These are phyloP conservation scores for Lachnellula cervina DNA, from an alignment of 2,329 filamentous ascomycete species.

Conservation along the genomic window DNA sequence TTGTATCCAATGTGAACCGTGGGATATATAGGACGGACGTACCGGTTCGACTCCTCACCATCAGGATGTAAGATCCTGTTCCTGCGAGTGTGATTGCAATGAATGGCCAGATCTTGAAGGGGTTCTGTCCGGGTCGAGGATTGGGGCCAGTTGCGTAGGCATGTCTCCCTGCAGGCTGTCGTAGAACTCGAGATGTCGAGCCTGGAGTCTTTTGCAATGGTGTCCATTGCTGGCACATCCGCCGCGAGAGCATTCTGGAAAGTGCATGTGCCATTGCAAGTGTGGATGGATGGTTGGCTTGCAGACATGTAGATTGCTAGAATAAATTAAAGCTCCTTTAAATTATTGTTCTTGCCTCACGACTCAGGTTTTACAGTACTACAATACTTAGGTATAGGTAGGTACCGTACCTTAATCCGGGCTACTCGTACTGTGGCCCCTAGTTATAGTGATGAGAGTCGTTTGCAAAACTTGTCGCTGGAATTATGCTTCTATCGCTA, in stretches of 20 bases:
- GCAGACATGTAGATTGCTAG: not conserved
- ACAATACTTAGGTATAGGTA: no score
- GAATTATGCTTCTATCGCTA: not conserved
- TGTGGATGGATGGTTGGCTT: not conserved
- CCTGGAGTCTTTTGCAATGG: conserved; percentile 15
- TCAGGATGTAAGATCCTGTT: conserved; percentile 44
- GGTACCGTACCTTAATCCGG: no score
- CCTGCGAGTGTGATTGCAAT: conserved; percentile 41
- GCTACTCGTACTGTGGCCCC: no score
- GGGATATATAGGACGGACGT: conserved; percentile 4
- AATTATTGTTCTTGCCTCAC: not conserved
- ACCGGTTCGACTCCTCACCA: conserved; percentile 45
- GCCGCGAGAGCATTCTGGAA: conserved; percentile 23
- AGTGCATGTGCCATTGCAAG: conserved; percentile 25
- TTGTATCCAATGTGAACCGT: not conserved
- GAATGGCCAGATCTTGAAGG: conserved; percentile 36
- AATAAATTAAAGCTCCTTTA: not conserved
- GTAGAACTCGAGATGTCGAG: conserved; percentile 16
- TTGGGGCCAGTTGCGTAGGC: conserved; percentile 28
- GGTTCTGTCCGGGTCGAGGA: conserved; percentile 26
- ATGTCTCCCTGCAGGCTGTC: conserved; percentile 14
- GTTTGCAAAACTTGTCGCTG: no score
- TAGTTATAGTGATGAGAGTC: no score
- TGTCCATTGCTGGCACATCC: conserved; percentile 21
- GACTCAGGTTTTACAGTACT: no score